Evolutionary conservation across 345 rosid genomes (phyloP), one percentile per base, ranked within the genome.

Genomic region (Eucalyptus tenuipes): DNA sequence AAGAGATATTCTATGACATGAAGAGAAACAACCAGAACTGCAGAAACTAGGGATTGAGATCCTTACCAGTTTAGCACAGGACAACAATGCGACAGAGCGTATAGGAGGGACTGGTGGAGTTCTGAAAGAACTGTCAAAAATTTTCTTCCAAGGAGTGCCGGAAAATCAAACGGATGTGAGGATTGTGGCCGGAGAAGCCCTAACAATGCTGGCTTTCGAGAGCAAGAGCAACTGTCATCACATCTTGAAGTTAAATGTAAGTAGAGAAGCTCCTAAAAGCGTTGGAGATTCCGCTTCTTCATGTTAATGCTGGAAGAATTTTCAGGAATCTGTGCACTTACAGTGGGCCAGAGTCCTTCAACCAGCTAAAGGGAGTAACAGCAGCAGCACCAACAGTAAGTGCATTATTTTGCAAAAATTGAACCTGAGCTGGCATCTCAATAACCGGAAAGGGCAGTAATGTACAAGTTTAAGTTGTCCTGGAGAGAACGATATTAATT

Each of bases 161-260:
- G 80, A 86, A 48, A 89, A 91, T 0, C 90, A 90, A 61, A 66
- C 90, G 50, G 92, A 89, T 75, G 96, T 93, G 31, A 92, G 94
- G 85, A 91, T 89, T 22, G 97, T 94, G 12, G 96, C 98, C 59
- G 97, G 98, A 89, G 96, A 95, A 92, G 97, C 99, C 5, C 92
- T 97, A 55, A 96, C 95, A 22, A 94, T 96, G 96, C 88, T 97
- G 87, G 95, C 94, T 59, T 92, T 94, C 47, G 97, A 96, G 89
- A 97, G 97, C 93, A 92, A 87, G 90, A 88, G 90, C 5, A 97
- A 96, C 53, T 97, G 98, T 90, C 89, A 91, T 49, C 92, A 92
- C 48, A 94, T 95, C 85, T 92, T 95, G 91, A 96, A 92, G 88
- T 87, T 94, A 68, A 89, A 92, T 31, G 93, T 90, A 10, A n/a